phyloP scores from a whole-genome alignment of 768 basidiomycete species.

The Pulveroboletus sp. region DNA sequence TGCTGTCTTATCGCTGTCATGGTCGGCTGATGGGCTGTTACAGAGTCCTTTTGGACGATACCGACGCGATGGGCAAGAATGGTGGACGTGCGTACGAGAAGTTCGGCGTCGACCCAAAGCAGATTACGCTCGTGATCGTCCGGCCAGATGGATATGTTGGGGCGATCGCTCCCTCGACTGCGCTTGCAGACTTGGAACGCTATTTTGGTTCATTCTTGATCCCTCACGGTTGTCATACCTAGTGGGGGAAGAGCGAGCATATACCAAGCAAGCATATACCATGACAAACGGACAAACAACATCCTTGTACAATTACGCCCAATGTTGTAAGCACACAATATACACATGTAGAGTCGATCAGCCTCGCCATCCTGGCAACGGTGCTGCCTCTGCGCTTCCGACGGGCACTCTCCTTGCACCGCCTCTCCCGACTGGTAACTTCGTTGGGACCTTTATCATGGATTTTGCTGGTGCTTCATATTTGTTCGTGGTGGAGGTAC shows the following conservation, averaged over 20 bases:
- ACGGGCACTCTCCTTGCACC: constrained; percentile 67
- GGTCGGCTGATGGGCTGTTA: neutral
- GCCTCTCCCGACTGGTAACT: constrained; percentile 36
- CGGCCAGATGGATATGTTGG: constrained; percentile 44
- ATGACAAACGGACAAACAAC: neutral
- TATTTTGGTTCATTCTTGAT: constrained; percentile 52
- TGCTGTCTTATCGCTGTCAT: constrained; percentile 7
- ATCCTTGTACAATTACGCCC: constrained; percentile 21
- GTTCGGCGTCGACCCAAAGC: constrained; percentile 31
- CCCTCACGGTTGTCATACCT: neutral
- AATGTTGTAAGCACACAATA: constrained; percentile 13
- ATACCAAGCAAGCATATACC: no score
- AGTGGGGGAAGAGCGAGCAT: neutral
- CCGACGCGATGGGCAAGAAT: constrained; percentile 25
- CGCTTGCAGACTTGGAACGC: constrained; percentile 33
- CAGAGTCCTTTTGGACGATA: constrained; percentile 38
- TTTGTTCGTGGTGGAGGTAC: constrained; percentile 7
- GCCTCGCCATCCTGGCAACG: constrained; percentile 48
- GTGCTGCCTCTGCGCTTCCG: constrained; percentile 63
- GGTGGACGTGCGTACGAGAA: constrained; percentile 35
- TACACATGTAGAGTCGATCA: constrained; percentile 21
- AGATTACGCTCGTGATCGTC: constrained; percentile 35
- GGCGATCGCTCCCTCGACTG: constrained; percentile 28
- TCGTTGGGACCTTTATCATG: constrained; percentile 20
- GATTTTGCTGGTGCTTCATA: constrained; percentile 10